A percentile compares a stretch with the other conserved stretches of the same genome.
These are phyloP conservation scores for Fraxinus nigra DNA, from an alignment of 305 asterid species.

Conservation along the genomic window DNA sequence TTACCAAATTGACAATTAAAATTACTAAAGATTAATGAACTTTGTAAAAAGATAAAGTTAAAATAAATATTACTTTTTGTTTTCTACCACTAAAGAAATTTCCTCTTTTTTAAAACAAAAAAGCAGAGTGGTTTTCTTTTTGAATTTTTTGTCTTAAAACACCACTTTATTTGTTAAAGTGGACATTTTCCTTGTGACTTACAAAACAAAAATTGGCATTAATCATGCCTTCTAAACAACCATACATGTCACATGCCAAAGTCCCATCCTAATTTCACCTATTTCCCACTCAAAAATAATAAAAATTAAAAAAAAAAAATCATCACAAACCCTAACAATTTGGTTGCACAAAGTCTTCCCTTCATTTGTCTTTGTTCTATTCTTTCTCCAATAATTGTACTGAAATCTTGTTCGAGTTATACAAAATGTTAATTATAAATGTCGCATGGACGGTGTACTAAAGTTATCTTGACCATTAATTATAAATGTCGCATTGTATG, in stretches of 20 bases:
- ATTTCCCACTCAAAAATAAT: not conserved
- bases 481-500: not conserved
- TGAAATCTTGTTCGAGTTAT: not conserved
- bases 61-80: not conserved
- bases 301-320: not conserved
- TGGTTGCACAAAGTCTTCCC: not conserved
- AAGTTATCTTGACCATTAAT: not conserved
- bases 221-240: not conserved
- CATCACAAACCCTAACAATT: not conserved
- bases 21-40: not conserved
- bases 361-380: not conserved
- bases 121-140: not conserved
- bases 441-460: not conserved
- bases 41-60: not conserved
- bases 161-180: not conserved
- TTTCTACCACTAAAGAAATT: not conserved
- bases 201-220: not conserved
- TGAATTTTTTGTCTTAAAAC: not conserved
- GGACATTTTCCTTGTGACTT: not conserved
- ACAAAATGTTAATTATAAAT: not conserved
- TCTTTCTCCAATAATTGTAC: not conserved
- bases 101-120: not conserved
- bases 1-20: not conserved
- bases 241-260: not conserved
- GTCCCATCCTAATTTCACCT: not conserved